Conservation (phyloP, 2,329 filamentous ascomycete species). For the Hypoxylon rubiginosum region DNA sequence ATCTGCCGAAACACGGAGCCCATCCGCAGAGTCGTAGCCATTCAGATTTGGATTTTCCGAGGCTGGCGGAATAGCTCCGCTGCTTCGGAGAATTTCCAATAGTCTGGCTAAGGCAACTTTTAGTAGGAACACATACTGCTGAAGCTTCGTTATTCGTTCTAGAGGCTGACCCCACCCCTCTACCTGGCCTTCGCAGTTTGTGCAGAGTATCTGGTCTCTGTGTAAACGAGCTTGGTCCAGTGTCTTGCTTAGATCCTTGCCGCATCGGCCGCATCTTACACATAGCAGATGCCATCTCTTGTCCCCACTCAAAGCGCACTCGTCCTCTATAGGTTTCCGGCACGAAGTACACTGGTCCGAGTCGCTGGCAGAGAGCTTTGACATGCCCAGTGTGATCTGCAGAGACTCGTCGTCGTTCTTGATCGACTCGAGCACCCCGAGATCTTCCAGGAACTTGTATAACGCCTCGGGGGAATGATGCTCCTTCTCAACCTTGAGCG, state of each 20-base stretch:
- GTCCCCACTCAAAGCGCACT: conserved; percentile 82
- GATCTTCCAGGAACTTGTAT: conserved; percentile 84
- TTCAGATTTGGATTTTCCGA: conserved; percentile 78
- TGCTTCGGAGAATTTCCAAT: conserved; percentile 86
- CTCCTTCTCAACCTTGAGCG: conserved; percentile 91
- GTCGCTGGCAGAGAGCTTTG: conserved; percentile 77
- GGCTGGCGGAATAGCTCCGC: conserved; percentile 81
- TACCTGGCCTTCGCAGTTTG: conserved; percentile 70
- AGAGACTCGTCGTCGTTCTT: conserved; percentile 78
- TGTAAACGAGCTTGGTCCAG: conserved; percentile 80
- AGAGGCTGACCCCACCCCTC: conserved; percentile 70
- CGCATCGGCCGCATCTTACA: conserved; percentile 78
- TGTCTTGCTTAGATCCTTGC: conserved; percentile 74
- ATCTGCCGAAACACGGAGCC: conserved; percentile 66
- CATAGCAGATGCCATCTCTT: conserved; percentile 88
- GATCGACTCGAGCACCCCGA: conserved; percentile 84
- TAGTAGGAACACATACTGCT: conserved; percentile 94
- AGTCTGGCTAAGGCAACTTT: conserved; percentile 91
- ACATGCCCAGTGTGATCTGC: conserved; percentile 75
- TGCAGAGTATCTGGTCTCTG: conserved; percentile 79
- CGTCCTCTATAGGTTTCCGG: conserved; percentile 91
- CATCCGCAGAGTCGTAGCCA: conserved; percentile 76
- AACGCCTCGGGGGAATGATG: conserved; percentile 80
- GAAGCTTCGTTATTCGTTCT: conserved; percentile 83
- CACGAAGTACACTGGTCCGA: conserved; percentile 89